Evolutionary conservation across 495 filamentous ascomycete species (phyloP).

Genomic region (Hypoxylon rickii): DNA sequence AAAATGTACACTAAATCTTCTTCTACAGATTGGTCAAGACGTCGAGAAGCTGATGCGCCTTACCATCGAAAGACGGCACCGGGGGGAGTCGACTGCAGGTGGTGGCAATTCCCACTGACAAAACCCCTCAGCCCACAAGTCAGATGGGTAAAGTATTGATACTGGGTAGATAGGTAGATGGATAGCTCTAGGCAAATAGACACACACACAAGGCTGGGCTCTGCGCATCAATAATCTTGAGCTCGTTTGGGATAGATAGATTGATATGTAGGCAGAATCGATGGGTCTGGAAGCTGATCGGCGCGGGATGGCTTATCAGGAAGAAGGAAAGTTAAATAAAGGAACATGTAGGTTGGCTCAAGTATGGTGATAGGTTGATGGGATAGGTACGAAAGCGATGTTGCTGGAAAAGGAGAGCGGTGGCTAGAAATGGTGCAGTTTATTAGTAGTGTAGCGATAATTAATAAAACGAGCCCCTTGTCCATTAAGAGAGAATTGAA

Average conservation of each 20-base stretch:
- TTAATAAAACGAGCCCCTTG: slow-evolving; percentile 27
- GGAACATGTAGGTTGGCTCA: slow-evolving; percentile 2
- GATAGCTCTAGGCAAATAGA: no score
- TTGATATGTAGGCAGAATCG: slow-evolving; percentile 10
- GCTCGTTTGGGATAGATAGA: slow-evolving; percentile 28
- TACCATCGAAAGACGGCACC: slow-evolving; percentile 16
- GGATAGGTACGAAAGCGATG: no score
- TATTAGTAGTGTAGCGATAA: slow-evolving; percentile 28
- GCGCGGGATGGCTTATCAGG: slow-evolving; percentile 32
- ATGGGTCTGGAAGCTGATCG: slow-evolving; percentile 26
- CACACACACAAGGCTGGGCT: slow-evolving; percentile 22
- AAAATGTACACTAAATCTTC: not conserved
- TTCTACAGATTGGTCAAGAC: slow-evolving; percentile 2
- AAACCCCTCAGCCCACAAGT: no score
- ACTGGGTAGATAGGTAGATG: no score
- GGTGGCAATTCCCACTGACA: slow-evolving; percentile 4
- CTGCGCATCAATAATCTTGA: slow-evolving; percentile 27
- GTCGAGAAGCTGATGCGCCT: slow-evolving; percentile 9
- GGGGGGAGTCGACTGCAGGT: slow-evolving; percentile 11
- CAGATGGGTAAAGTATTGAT: no score
- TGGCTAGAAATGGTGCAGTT: slow-evolving; percentile 17
- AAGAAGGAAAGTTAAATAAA: slow-evolving; percentile 11
- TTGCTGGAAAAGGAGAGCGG: not conserved
- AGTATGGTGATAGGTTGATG: no score
- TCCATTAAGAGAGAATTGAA: slow-evolving; percentile 10